A percentile compares a stretch with the other conserved stretches of the same genome.
Evolutionary conservation across 75 land plant species (phyloP).

Genomic region (Larix kaempferi): DNA sequence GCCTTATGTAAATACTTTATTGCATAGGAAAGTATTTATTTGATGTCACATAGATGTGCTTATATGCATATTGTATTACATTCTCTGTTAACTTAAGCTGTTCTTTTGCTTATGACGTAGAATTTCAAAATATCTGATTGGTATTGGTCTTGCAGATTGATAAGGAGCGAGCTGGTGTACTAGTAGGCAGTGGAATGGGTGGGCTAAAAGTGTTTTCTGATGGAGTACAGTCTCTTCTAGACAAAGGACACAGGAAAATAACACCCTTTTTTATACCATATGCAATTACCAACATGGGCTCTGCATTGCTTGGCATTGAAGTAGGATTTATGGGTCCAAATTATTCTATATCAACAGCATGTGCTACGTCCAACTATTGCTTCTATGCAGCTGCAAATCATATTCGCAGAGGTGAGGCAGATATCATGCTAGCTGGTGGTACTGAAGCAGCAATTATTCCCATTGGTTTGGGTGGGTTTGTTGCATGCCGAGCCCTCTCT

Average conservation of each 20-base stretch:
- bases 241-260: constrained; percentile 66
- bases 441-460: constrained; percentile 82
- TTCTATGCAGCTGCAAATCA: constrained; percentile 86
- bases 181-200: constrained; percentile 90
- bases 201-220: constrained; percentile 78
- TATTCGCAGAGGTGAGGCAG: constrained; percentile 81
- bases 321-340: constrained; percentile 88
- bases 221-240: constrained; percentile 70
- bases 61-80: background rate
- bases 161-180: constrained; percentile 72
- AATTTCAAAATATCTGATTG: background rate
- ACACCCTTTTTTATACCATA: constrained; percentile 88
- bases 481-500: constrained; percentile 78
- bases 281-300: constrained; percentile 85
- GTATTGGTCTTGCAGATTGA: constrained; percentile 50
- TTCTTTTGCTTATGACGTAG: background rate
- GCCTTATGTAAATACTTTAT: no score
- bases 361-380: constrained; percentile 84
- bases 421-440: constrained; percentile 84
- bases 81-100: background rate
- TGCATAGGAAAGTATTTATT: background rate
- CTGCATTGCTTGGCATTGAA: constrained; percentile 79
- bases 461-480: constrained; percentile 75
- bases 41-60: background rate
- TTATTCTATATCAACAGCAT: constrained; percentile 84